Conservation (phyloP, 2,329 filamentous ascomycete species). For the Beauveria australis region DNA sequence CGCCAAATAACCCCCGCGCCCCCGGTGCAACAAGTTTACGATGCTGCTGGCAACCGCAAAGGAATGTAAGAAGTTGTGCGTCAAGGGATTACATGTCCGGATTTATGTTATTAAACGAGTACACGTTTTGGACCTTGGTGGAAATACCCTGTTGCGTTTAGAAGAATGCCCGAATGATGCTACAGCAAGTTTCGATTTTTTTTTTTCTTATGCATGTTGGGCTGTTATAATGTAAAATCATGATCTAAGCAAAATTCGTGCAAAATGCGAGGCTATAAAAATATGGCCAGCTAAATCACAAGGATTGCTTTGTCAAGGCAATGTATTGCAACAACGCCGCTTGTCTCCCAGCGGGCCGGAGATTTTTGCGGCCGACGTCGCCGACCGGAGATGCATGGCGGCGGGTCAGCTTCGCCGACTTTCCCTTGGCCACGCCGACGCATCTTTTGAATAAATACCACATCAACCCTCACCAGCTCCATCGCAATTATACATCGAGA, state of each 20-base stretch:
- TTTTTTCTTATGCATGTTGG: no score
- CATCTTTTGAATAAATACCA: background rate
- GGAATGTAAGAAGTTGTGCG: background rate
- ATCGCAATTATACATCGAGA: background rate
- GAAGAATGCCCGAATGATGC: background rate
- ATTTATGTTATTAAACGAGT: background rate
- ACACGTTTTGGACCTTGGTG: background rate
- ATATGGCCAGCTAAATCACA: no score
- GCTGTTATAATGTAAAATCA: no score
- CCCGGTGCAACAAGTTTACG: no score
- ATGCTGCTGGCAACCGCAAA: background rate
- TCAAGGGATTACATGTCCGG: background rate
- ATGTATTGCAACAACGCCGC: background rate
- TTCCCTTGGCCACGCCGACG: background rate
- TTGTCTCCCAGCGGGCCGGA: background rate
- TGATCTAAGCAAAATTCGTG: no score
- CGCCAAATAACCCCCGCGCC: background rate
- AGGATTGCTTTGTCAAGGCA: no score
- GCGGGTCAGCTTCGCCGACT: slow-evolving; percentile 7
- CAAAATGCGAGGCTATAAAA: no score
- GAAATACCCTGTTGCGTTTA: background rate
- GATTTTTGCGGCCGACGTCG: background rate
- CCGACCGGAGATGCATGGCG: background rate
- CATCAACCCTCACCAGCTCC: background rate
- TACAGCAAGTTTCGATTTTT: no score